Evolutionary conservation across 2,329 filamentous ascomycete genomes (phyloP), one percentile per base, ranked within the genome.

Genomic region (Pyrenophora tritici-repentis): DNA sequence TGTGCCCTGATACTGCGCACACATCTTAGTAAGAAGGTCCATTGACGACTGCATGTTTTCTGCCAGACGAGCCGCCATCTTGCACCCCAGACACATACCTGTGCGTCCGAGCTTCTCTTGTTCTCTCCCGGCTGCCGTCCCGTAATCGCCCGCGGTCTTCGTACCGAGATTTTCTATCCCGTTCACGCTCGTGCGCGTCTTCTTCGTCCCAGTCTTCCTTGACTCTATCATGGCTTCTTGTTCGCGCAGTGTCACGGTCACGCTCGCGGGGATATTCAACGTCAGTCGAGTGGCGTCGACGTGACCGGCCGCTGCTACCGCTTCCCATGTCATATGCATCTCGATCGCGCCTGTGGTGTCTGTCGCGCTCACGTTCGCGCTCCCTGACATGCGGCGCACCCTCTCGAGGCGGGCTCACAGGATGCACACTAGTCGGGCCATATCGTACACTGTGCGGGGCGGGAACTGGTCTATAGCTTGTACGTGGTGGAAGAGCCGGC

Each of bases 81-180:
- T 70, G 62, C 43, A 71, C 66, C 8, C 68, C 65, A 18, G 57
- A 44, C 43, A 72, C 68, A 66, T 73, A 72, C 55, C 70, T 61
- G 46, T 71, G 67, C 50, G 55, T 53, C 20, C 61, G 61, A 14
- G 60, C 17, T 53, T 55, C 13, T 48, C 59, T 8, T 56, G 50
- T 42, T 18, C 55, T 48, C 16, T 55, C 61, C 12, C 60, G 56
- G 26, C 58, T 55, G 2, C 42, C 43, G 14, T 60, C 57, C 48
- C 59, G 35, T 22, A 22, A 24, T 3, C 41, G 18, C 10, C 40
- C 47, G 16, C 39, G 29, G 6, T 51, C 42, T n/a, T 34, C 32
- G 6, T 46, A 46, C 6, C 43, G 26, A 9, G 18, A n/a, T 8
- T 32, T 26, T 10, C 26, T 46, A 1, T 55, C 50, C 8, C 53